Evolutionary conservation across 2,329 filamentous ascomycete genomes (phyloP).

Genomic region (Bipolaris victoriae): DNA sequence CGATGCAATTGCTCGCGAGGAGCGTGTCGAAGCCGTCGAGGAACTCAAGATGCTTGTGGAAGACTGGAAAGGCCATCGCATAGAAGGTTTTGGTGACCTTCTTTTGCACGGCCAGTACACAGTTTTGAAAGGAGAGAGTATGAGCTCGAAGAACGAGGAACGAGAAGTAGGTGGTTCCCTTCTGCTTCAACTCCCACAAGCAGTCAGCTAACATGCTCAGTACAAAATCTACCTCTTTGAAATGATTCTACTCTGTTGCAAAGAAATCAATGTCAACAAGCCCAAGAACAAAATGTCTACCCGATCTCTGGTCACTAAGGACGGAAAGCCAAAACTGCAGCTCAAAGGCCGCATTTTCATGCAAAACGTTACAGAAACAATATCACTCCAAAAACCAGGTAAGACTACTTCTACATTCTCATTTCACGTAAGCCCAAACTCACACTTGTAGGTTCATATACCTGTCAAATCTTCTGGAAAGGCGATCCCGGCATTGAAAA

Average conservation of each 20-base stretch:
- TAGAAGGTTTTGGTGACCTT: constrained; percentile 89
- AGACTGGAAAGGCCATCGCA: constrained; percentile 93
- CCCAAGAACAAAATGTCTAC: constrained; percentile 71
- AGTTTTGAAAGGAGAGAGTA: constrained; percentile 79
- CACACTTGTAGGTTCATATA: constrained; percentile 74
- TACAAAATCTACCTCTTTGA: constrained; percentile 99
- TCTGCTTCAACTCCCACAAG: not conserved
- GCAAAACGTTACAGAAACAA: constrained; percentile 96
- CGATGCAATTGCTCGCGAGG: constrained; percentile 85
- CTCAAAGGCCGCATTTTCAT: constrained; percentile 98
- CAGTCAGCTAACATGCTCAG: constrained; percentile 54
- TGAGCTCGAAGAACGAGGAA: constrained; percentile 80
- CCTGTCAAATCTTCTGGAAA: constrained; percentile 98
- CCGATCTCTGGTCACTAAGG: constrained; percentile 71
- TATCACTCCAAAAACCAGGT: constrained; percentile 88
- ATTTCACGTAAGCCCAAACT: not conserved
- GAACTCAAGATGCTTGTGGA: constrained; percentile 85
- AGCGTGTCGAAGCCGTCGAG: constrained; percentile 80
- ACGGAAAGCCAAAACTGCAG: constrained; percentile 78
- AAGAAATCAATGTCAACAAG: constrained; percentile 88
- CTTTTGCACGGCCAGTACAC: constrained; percentile 89
- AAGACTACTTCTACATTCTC: constrained; percentile 42
- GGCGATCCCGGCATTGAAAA: constrained; percentile 95
- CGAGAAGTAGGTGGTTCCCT: constrained; percentile 71
- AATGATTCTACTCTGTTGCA: constrained; percentile 93